Evolutionary conservation across 1,284 basidiomycete species (phyloP), one percentile per base, ranked within the genome.

Genomic region (Ustilago nuda): DNA sequence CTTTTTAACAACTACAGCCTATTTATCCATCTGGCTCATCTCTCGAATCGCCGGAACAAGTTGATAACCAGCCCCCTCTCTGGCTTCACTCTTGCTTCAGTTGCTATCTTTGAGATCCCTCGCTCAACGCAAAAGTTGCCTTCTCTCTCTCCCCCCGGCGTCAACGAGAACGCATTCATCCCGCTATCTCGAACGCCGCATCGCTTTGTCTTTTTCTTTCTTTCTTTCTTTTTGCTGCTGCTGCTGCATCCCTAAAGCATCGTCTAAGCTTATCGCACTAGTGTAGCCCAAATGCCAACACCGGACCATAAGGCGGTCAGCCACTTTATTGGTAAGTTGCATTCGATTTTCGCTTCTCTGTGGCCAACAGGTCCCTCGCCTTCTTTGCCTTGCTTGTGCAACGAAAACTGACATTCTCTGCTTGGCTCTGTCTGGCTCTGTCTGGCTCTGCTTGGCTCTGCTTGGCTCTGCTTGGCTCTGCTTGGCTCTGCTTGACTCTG

Each of bases 241-340:
- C 23, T 27, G 36, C 57, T 37, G 33, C 15, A 56, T 41, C 54
- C 35, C 12, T 19, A 17, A 45, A 43, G n/a, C 8, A 50, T 23
- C 13, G 7, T 55, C 41, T 17, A 17, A 7, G 9, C 27, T 27
- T 23, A 23, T 0, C 15, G 27, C 48, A 23, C 17, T 45, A 23
- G n/a, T 12, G 17, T 32, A 13, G 33, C 43, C 51, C 72, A 17
- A 27, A 81, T 82, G 76, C 78, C 78, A 27, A 51, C 68, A 35
- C 79, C 80, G 43, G 81, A 84, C 54, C 82, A 83, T 72, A 71
- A 78, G 61, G 72, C 73, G 45, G 82, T 81, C 43, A 61, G 69
- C 63, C 81, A 84, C 65, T 84, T 84, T 45, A 81, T 84, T 58
- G 82, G 82, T 84, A 69, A 66, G 76, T 72, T 12, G 17, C n/a